Percentiles rank a stretch among this genome's conserved stretches.
Evolutionary conservation across 805 yeast genomes (phyloP).

Genomic region (Candida hungchunana): DNA sequence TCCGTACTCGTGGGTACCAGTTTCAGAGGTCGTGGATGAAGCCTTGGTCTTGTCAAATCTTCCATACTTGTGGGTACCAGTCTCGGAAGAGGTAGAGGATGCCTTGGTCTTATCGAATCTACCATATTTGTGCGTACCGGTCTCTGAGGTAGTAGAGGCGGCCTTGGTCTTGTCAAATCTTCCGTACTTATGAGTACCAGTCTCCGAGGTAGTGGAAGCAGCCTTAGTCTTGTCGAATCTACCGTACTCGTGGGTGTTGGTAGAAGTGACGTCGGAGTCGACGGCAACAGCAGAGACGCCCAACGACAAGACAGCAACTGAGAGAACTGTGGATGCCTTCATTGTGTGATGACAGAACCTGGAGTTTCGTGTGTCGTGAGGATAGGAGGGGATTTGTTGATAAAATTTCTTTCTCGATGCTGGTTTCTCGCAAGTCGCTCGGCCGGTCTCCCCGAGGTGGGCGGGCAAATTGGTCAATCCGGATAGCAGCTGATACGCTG

Average conservation of each 20-base stretch:
- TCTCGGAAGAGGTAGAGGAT: slow-evolving; percentile 29
- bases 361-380: too few relatives aligned
- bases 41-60: slow-evolving; percentile 45
- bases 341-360: slow-evolving; percentile 6
- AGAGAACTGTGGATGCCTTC: slow-evolving; percentile 23
- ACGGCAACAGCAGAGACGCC: slow-evolving; percentile 25
- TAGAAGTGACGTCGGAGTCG: slow-evolving; percentile 18
- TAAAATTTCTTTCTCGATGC: slow-evolving; percentile 1
- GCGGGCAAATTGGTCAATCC: background rate
- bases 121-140: slow-evolving; percentile 55
- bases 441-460: slow-evolving; percentile 1
- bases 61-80: slow-evolving; percentile 50
- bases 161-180: slow-evolving; percentile 29
- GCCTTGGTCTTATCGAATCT: slow-evolving; percentile 45
- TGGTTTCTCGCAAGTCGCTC: slow-evolving; percentile 1
- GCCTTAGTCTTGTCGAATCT: slow-evolving; percentile 44
- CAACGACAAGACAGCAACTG: slow-evolving; percentile 19
- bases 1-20: slow-evolving; percentile 51
- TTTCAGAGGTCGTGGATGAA: slow-evolving; percentile 30
- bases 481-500: slow-evolving; percentile 1
- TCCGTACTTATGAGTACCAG: slow-evolving; percentile 48
- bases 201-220: background rate
- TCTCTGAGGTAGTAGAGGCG: slow-evolving; percentile 23
- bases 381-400: background rate
- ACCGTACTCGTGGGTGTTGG: slow-evolving; percentile 53